Percentiles rank a stretch among this genome's conserved stretches.
phyloP scores from a whole-genome alignment of 1,139 yeast genomes.

The Debaryomyces coudertii region DNA sequence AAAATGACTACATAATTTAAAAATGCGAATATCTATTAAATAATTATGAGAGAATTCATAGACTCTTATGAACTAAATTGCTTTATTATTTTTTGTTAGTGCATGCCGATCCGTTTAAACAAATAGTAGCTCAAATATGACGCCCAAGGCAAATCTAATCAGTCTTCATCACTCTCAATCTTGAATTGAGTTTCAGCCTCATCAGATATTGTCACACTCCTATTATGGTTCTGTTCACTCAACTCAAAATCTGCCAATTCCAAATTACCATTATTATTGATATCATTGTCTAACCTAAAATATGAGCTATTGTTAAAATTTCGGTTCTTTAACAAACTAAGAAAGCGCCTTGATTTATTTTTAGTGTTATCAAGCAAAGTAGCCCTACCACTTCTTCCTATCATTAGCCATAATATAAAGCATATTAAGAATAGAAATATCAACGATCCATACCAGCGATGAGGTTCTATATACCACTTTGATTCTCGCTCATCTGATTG shows the following conservation, averaged over 20 bases:
- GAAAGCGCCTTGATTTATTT: conserved; percentile 9
- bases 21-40: conserved; percentile 2
- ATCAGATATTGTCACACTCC: neutral
- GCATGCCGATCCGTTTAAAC: neutral
- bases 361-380: conserved; percentile 16
- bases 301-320: neutral
- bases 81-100: too few species aligned
- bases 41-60: too few species aligned
- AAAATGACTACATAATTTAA: conserved; percentile 1
- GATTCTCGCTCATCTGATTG: conserved; percentile 33
- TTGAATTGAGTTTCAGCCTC: conserved; percentile 3
- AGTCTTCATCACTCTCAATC: conserved; percentile 11
- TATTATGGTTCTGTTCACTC: neutral
- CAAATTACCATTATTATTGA: neutral
- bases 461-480: conserved; percentile 50
- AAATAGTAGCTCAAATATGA: neutral
- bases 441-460: conserved; percentile 59
- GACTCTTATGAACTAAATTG: too few species aligned
- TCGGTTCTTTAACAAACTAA: neutral
- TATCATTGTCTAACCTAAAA: neutral
- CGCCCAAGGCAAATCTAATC: neutral
- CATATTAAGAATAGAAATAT: conserved; percentile 46
- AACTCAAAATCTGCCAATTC: conserved; percentile 7
- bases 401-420: conserved; percentile 48
- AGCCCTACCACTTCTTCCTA: conserved; percentile 43